These are phyloP conservation scores for Amniculicola lignicola DNA, from an alignment of 495 filamentous ascomycete genomes.

Conservation along the genomic window DNA sequence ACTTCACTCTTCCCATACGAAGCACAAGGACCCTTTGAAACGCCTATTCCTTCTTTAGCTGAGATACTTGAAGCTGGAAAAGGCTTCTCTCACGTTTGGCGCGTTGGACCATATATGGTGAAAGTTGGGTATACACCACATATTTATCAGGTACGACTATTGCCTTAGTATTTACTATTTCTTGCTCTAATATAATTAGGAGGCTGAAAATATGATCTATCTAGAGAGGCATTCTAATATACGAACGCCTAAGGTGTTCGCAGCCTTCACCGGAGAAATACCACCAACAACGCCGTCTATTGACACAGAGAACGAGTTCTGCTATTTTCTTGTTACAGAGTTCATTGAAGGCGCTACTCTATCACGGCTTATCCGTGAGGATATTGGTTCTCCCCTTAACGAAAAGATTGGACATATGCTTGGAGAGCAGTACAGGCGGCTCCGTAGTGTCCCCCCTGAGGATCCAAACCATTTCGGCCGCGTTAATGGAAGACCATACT, in stretches of 20 bases:
- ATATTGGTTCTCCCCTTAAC: not conserved
- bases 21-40: slow-evolving; percentile 2
- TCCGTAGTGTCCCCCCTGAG: not conserved
- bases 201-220: slow-evolving; percentile 6
- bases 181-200: not conserved
- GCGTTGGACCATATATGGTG: not conserved
- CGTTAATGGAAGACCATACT: not conserved
- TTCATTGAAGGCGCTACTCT: not conserved
- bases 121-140: not conserved
- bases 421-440: not conserved
- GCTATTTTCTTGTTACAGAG: not conserved
- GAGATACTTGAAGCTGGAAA: not conserved
- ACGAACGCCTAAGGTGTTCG: slow-evolving; percentile 1
- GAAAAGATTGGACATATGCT: not conserved
- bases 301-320: not conserved
- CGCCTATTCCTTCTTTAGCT: not conserved
- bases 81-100: not conserved
- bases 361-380: not conserved
- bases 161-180: not conserved
- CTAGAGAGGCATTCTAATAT: not conserved
- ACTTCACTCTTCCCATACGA: not conserved
- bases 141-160: not conserved
- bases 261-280: slow-evolving; percentile 2
- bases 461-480: slow-evolving; percentile 1
- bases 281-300: too few relatives aligned